Conservation (phyloP, 2,329 filamentous ascomycete species). For the Arthrobotrys iridis region DNA sequence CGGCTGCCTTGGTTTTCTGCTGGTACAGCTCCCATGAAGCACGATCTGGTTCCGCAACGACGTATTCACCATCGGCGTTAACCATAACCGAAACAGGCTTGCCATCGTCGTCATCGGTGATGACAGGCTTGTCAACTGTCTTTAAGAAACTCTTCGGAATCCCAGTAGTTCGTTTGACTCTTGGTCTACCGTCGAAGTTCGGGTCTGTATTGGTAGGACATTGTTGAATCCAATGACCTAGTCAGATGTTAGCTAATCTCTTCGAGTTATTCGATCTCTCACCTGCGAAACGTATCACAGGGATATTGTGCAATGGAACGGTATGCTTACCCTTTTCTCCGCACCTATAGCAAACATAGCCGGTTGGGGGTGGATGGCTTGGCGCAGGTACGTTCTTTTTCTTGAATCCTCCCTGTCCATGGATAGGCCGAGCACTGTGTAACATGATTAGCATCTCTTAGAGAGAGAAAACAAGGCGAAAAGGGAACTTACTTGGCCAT, state of each 20-base stretch:
- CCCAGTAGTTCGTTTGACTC: slow-evolving; percentile 94
- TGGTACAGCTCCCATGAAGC: slow-evolving; percentile 97
- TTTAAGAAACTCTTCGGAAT: slow-evolving; percentile 96
- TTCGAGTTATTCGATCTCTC: neutral
- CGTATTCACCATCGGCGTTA: slow-evolving; percentile 96
- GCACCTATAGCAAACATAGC: slow-evolving; percentile 96
- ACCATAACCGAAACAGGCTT: slow-evolving; percentile 94
- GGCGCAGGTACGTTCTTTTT: slow-evolving; percentile 71
- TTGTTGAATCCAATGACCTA: slow-evolving; percentile 95
- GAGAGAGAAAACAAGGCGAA: neutral
- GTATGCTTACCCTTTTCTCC: slow-evolving; percentile 78
- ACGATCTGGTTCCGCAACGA: slow-evolving; percentile 94
- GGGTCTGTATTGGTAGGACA: slow-evolving; percentile 99
- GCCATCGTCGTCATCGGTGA: slow-evolving; percentile 79
- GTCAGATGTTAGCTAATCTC: slow-evolving; percentile 58
- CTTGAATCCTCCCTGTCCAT: slow-evolving; percentile 65
- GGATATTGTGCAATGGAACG: neutral
- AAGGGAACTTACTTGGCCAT: slow-evolving; percentile 76
- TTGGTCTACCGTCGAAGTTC: slow-evolving; percentile 89
- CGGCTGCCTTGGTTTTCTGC: slow-evolving; percentile 79
- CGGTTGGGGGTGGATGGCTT: slow-evolving; percentile 89
- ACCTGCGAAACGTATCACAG: slow-evolving; percentile 33
- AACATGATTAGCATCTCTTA: slow-evolving; percentile 53
- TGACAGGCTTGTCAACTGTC: slow-evolving; percentile 88
- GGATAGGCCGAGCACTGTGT: slow-evolving; percentile 63